Evolutionary conservation across 176 grass and related monocot genomes (phyloP), one percentile per base, ranked within the genome.

Genomic region (Bothriochloa decipiens): DNA sequence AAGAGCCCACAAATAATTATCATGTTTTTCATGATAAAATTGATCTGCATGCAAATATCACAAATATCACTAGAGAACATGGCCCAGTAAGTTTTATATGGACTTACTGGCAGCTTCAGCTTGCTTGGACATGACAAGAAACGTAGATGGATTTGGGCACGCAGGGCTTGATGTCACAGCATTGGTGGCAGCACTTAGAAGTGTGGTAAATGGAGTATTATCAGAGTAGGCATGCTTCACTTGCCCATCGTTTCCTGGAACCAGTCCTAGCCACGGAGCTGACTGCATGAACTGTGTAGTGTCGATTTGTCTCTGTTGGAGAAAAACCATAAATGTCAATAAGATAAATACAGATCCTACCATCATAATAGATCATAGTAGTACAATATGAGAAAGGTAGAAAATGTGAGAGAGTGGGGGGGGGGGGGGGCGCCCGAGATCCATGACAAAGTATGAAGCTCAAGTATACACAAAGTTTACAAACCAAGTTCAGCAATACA

Each of bases 61-160:
- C 46, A 41, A 41, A 41, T 41, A 43, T 43, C 42, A 43, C 43
- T 37, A 37, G 37, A 86, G 55, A 81, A 68, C 7, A 65, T 25
- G 35, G 25, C 50, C 16, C 43, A 87, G 78, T 69, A 75, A 82
- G 63, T 67, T 27, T 3, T 63, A 11, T 55, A 43, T 90, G 43
- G 76, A 87, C 90, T 95, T 92, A 98, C 96, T 91, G 15, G 96
- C 96, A 92, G 96, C 93, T 95, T 98, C 96, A 45, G 93, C 93
- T 93, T 98, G 96, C 82, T 98, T 98, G 81, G 96, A 93, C 96
- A 95, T 98, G 86, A 98, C 83, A 65, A 92, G 82, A 81, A 95
- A 93, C 11, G 93, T 92, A 18, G 96, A 98, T 68, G 93, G 91
- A 95, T 98, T 98, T 80, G 93, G 70, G 80, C 87, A 93, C 32